Evolutionary conservation across 495 filamentous ascomycete species (phyloP).

Genomic region (Talaromyces proteolyticus): DNA sequence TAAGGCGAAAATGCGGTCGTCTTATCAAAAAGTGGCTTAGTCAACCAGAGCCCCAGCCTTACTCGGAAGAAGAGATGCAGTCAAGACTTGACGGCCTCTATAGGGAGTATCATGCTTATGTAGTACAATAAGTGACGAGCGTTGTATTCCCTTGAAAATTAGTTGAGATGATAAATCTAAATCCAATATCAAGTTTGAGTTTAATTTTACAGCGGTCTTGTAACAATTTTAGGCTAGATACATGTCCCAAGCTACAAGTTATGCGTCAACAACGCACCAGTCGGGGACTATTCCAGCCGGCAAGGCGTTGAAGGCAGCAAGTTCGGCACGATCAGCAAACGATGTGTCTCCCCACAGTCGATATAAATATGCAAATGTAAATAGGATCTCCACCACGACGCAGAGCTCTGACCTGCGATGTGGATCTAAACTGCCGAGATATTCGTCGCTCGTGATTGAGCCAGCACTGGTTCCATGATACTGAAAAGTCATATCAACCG

Average conservation of each 20-base stretch:
- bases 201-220: no score
- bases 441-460: slow-evolving; percentile 30
- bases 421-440: slow-evolving; percentile 18
- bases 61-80: not conserved
- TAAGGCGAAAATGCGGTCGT: not conserved
- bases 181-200: no score
- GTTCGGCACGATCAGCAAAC: slow-evolving; percentile 50
- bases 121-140: no score
- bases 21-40: not conserved
- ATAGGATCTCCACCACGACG: slow-evolving; percentile 35
- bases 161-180: no score
- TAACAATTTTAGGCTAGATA: not conserved
- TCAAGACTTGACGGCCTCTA: not conserved
- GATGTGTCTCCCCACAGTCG: slow-evolving; percentile 32
- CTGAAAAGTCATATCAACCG: slow-evolving; percentile 38
- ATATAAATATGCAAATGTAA: slow-evolving; percentile 33
- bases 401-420: slow-evolving; percentile 34
- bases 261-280: slow-evolving; percentile 50
- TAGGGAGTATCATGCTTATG: no score
- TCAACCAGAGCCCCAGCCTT: not conserved
- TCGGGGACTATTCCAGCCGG: slow-evolving; percentile 47
- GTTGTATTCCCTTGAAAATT: no score
- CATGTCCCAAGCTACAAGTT: not conserved
- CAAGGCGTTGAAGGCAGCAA: slow-evolving; percentile 53
- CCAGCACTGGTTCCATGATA: slow-evolving; percentile 37